Base-by-base conservation (phyloP, 2,329 filamentous ascomycete genomes). In the Talaromyces sp. region DNA sequence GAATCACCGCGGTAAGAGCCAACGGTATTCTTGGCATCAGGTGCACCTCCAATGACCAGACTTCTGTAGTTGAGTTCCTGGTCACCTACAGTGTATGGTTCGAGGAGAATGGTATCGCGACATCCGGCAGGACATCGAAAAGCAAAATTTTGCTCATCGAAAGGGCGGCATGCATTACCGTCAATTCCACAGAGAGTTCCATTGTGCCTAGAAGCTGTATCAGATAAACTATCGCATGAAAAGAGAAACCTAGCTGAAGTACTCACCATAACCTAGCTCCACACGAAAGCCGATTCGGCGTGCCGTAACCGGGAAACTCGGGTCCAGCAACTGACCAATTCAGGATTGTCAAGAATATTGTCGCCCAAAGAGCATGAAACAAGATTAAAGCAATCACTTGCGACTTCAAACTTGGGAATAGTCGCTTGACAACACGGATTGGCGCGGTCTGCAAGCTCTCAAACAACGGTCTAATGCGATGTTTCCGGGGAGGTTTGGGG, bases 71-170 rank as follows among this genome's bases (percentile, higher is more conserved):
- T 81, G 39, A 82, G 70, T 57, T 80, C 75, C 59, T 81, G 71
- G 33, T 78, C 77, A 37, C 83, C 83, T n/a, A 85, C 77, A 46
- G 79, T 77, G 65, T 84, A 82, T 8, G 81, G 81, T 57, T 83
- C 79, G 1, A 82, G 69, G 2, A 84, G 64, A 37, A 80, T 75
- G 2, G 76, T 74, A 45, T 75, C 75, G 54, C 76, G 77, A 66
- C 83, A 85, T 53, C 81, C 79, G 6, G 83, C 80, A 3, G 83
- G 82, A 65, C 83, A 85, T 48, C 81, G 75, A 62, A 85, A 85
- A 0, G 82, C 75, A 62, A 84, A 77, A 1, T 74, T 76, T 15
- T 72, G 71, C 45, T 82, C 79, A 37, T 78, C 75, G 63, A 85
- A 85, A 0, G 82, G 82, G 17, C 80, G 78, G 65, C 82, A 85